Base-by-base conservation (phyloP, 805 yeast species). In the Kuraishia cidri region DNA sequence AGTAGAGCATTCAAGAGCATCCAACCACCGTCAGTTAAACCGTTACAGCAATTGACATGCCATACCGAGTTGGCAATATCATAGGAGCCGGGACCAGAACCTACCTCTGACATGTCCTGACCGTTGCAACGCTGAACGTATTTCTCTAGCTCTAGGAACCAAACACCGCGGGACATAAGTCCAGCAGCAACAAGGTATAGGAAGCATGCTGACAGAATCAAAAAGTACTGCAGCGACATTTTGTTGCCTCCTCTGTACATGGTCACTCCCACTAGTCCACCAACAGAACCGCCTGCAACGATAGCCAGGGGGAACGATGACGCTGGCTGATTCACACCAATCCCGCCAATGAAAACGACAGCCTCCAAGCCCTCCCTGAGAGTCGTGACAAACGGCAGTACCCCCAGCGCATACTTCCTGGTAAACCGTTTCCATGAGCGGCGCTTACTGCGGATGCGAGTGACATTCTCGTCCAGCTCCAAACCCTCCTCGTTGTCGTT, bases 31-130 rank as follows among this genome's bases (percentile, higher is more conserved):
- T 87, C 96, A n/a, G 72, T 81, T 43, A 83, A 80, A 16, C 95
- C 94, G 52, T 86, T 86, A 59, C 97, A 87, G 54, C 95, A 86
- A 56, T 87, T 85, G 17, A 87, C 95, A 52, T 87, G 97, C 97
- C 97, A 87, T 2, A 87, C 77, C 5, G 92, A 76, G 30, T 66
- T 71, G 14, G 70, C 43, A 15, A 87, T 78, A 47, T 87, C 95
- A 48, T 87, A 87, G 0, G 94, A 81, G 0, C 97, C 97, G 0
- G 95, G 95, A 0, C 97, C 97, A 25, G 80, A 79, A 2, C 97
- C 97, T 1, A 79, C 72, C 56, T 87, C 97, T 26, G 84, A 70
- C 50, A 85, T 81, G 46, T 87, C 97, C 47, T 75, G 74, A 1
- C 96, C 96, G 35, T 69, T 72, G 47, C 94, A 87, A 37, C 60